Evolutionary conservation across 1,284 basidiomycete species (phyloP).

Genomic region (Ceratobasidium sp.): DNA sequence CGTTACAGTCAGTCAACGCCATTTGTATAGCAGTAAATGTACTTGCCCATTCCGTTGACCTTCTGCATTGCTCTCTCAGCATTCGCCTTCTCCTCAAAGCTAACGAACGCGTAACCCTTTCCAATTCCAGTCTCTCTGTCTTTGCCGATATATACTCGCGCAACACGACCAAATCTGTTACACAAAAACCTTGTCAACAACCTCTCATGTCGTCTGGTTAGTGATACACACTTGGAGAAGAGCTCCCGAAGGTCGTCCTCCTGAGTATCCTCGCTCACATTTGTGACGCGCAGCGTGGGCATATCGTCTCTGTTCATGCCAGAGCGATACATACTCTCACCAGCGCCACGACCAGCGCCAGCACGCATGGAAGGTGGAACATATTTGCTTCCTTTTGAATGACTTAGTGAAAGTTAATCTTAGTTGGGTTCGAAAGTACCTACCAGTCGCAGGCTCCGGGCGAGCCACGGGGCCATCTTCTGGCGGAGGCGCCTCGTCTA

Average conservation of each 20-base stretch:
- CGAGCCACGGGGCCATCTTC: conserved; percentile 51
- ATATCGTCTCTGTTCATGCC: conserved; percentile 82
- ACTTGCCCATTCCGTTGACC: conserved; percentile 85
- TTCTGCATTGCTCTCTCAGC: conserved; percentile 94
- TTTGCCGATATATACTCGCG: conserved; percentile 92
- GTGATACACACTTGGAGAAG: conserved; percentile 66
- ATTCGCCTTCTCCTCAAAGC: conserved; percentile 85
- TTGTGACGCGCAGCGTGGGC: conserved; percentile 97
- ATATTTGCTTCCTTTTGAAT: conserved; percentile 78
- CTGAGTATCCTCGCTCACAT: conserved; percentile 94
- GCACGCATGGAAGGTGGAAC: conserved; percentile 91
- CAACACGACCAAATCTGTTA: conserved; percentile 79
- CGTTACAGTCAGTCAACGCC: not conserved
- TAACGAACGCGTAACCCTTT: conserved; percentile 97
- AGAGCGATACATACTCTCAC: conserved; percentile 82
- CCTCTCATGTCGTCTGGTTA: conserved; percentile 55
- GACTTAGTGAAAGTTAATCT: not conserved
- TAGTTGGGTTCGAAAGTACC: not conserved
- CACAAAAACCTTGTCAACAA: conserved; percentile 44
- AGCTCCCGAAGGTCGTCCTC: conserved; percentile 95
- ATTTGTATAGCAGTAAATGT: not conserved
- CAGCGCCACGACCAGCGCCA: conserved; percentile 72
- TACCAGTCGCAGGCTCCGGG: conserved; percentile 45
- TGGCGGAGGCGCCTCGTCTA: conserved; percentile 28
- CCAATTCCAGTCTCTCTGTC: conserved; percentile 95